Base-by-base conservation (phyloP, 2,329 filamentous ascomycete genomes). In the Zymoseptoria ardabiliae region DNA sequence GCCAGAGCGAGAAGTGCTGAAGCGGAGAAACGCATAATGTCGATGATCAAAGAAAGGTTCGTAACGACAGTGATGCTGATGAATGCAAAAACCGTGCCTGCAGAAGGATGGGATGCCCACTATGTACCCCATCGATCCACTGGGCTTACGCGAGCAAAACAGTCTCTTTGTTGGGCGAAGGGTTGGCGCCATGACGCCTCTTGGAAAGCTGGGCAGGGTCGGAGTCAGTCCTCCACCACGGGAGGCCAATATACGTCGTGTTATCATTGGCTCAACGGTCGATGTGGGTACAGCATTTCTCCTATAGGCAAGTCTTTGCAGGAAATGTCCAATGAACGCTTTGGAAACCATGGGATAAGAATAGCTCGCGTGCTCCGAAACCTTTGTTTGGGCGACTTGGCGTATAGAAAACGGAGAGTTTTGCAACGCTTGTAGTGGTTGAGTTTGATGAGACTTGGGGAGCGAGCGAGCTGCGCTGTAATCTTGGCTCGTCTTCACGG, bases 1-100 rank as follows among this genome's bases (percentile, higher is more conserved):
- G 73, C 69, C n/a, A 71, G 64, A 28, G 55, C 55, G 6, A 57
- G 30, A 41, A 57, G 23, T 9, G 55, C 25, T 17, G 35, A 45
- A 45, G 35, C 35, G 1, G 55, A 19, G 25, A n/a, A 52, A 57
- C 45, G 50, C 55, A 57, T 57, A 0, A 25, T 53, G 55, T 19
- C 22, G 51, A 53, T n/a, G 51, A 2, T 9, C 25, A n/a, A 11
- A 53, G 51, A 21, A n/a, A 23, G 5, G 22, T 28, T 25, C 21
- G 51, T 23, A 53, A 19, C 22, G 20, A 25, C 22, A 23, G 22
- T 53, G 22, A 28, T 17, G 51, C 8, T 51, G 20, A n/a, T 51
- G 19, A 13, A 45, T 45, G 5, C 5, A n/a, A 45, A 45, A 7
- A 45, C 3, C 6, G 35, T 6, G n/a, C 35, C 35, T 45, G 35